phyloP scores from a whole-genome alignment of 768 basidiomycete genomes.

The Chalciporus piperatus region DNA sequence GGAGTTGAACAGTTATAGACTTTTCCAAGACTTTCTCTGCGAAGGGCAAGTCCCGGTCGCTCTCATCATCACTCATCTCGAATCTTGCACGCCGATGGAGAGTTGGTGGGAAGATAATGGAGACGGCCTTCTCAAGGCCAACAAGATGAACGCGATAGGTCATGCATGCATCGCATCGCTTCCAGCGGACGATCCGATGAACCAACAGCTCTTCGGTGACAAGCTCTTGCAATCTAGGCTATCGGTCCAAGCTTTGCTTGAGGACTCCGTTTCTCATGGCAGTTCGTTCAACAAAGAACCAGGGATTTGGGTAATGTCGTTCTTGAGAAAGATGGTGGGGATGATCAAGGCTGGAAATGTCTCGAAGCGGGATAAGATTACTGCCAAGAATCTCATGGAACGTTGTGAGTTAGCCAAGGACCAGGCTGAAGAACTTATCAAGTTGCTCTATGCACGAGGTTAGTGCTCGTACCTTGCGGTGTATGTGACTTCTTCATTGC shows the following conservation, averaged over 20 bases:
- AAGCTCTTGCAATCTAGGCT: conserved; percentile 1
- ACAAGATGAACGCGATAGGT: conserved; percentile 2
- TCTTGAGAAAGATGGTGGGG: conserved; percentile 20
- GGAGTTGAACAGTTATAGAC: conserved; percentile 29
- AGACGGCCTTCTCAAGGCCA: conserved; percentile 7
- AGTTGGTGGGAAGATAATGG: conserved; percentile 31
- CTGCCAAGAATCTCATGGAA: conserved; percentile 6
- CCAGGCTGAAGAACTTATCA: conserved; percentile 19
- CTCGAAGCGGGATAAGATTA: conserved; percentile 9
- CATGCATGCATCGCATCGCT: conserved; percentile 22
- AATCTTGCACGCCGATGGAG: conserved; percentile 28
- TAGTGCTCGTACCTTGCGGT: too few relatives aligned
- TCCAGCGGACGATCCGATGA: not conserved
- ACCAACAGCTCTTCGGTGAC: not conserved
- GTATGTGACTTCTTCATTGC: too few relatives aligned
- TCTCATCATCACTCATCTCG: conserved; percentile 39
- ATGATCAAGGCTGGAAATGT: conserved; percentile 11
- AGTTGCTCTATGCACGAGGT: conserved; percentile 6
- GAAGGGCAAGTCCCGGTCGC: conserved; percentile 36
- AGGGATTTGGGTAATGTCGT: conserved; percentile 21
- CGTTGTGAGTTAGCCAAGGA: conserved; percentile 16
- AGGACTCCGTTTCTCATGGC: conserved; percentile 7
- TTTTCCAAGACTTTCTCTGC: conserved; percentile 40
- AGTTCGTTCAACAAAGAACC: conserved; percentile 13
- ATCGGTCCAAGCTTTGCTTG: conserved; percentile 1